Conservation (phyloP, 2,329 filamentous ascomycete genomes). For the Xylariaceae sp. region DNA sequence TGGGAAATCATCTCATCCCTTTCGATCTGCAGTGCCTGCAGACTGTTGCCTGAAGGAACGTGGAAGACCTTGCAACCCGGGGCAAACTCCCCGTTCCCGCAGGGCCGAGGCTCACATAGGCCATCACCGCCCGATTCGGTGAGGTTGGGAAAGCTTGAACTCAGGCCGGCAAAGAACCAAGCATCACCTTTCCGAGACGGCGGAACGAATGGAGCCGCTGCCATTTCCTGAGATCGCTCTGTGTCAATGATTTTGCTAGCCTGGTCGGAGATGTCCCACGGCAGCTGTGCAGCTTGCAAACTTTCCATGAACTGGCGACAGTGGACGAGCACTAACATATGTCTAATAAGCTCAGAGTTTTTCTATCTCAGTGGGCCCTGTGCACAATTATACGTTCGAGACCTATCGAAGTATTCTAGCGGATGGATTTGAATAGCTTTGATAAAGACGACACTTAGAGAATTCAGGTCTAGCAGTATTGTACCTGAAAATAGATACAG, state of each 20-base stretch:
- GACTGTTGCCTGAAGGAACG: slow-evolving; percentile 49
- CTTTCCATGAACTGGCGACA: too few relatives aligned
- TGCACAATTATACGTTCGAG: too few relatives aligned
- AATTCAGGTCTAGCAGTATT: too few relatives aligned
- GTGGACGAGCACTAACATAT: too few relatives aligned
- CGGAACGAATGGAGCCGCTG: slow-evolving; percentile 25
- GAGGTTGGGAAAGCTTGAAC: slow-evolving; percentile 62
- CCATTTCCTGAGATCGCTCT: slow-evolving; percentile 17
- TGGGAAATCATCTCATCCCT: slow-evolving; percentile 40
- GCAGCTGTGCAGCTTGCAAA: too few relatives aligned
- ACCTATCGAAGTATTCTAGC: too few relatives aligned
- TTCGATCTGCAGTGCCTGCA: slow-evolving; percentile 45
- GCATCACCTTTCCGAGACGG: slow-evolving; percentile 35
- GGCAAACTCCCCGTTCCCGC: slow-evolving; percentile 43
- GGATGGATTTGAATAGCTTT: too few relatives aligned
- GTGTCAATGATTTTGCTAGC: background rate
- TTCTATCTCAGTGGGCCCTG: too few relatives aligned
- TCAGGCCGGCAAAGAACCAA: slow-evolving; percentile 62
- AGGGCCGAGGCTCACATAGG: slow-evolving; percentile 47
- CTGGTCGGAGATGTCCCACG: too few relatives aligned
- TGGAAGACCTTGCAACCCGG: slow-evolving; percentile 66
- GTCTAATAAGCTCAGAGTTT: too few relatives aligned
- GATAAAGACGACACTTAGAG: too few relatives aligned
- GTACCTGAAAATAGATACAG: too few relatives aligned
- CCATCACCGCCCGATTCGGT: slow-evolving; percentile 45